Percentiles rank a stretch among this genome's conserved stretches.
These are phyloP conservation scores for Fistulinella cinereoalba DNA, from an alignment of 1,284 basidiomycete species.

Conservation along the genomic window DNA sequence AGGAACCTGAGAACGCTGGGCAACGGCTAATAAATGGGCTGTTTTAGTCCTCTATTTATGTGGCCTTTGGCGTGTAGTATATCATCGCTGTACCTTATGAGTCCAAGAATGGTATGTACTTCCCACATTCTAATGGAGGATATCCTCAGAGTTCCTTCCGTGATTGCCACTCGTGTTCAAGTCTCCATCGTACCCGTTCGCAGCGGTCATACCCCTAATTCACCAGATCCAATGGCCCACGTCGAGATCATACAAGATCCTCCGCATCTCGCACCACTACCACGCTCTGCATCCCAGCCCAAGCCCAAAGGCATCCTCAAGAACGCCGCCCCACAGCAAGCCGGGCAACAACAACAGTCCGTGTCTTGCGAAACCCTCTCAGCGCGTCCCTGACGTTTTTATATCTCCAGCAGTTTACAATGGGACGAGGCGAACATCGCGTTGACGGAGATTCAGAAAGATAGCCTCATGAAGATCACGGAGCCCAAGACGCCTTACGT, in stretches of 20 bases:
- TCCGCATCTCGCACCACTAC: slow-evolving; percentile 40
- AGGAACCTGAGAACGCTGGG: slow-evolving; percentile 83
- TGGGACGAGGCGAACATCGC: slow-evolving; percentile 94
- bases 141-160: slow-evolving; percentile 4
- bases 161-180: slow-evolving; percentile 3
- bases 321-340: slow-evolving; percentile 56
- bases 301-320: slow-evolving; percentile 84
- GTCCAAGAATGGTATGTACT: slow-evolving; percentile 24
- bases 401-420: slow-evolving; percentile 53
- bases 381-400: background rate
- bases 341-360: slow-evolving; percentile 46
- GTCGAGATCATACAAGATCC: slow-evolving; percentile 40
- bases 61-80: no score
- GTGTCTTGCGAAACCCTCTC: slow-evolving; percentile 5
- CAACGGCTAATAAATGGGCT: slow-evolving; percentile 71
- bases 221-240: slow-evolving; percentile 33
- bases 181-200: background rate
- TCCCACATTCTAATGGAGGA: slow-evolving; percentile 17
- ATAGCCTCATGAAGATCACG: slow-evolving; percentile 94
- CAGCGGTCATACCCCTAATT: background rate
- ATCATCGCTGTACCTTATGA: background rate
- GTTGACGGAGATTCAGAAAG: slow-evolving; percentile 86
- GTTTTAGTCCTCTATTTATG: no score
- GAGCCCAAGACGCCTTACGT: slow-evolving; percentile 97
- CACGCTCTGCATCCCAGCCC: slow-evolving; percentile 56